These are phyloP conservation scores for Talaromyces stipitatus DNA, from an alignment of 495 filamentous ascomycete species.

Conservation along the genomic window DNA sequence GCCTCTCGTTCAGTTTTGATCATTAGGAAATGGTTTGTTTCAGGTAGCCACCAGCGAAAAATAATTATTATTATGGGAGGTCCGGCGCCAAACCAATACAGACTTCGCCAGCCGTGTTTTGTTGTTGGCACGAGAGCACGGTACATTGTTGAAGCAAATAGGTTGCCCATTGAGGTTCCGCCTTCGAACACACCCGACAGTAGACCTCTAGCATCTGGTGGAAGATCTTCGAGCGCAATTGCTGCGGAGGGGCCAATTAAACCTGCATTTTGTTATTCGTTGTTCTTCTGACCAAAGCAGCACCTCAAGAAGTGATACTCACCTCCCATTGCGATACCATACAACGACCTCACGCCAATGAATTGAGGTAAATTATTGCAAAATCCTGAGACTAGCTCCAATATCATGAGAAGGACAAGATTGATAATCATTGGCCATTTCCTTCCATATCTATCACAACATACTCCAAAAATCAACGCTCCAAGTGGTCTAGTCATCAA, in stretches of 20 bases:
- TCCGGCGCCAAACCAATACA: slow-evolving; percentile 72
- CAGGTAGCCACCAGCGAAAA: slow-evolving; percentile 60
- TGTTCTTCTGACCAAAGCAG: background rate
- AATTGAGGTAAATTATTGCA: slow-evolving; percentile 62
- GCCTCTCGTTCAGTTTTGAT: slow-evolving; percentile 26
- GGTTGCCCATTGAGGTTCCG: slow-evolving; percentile 69
- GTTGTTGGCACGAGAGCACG: slow-evolving; percentile 58
- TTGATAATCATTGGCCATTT: slow-evolving; percentile 76
- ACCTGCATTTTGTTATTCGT: slow-evolving; percentile 16
- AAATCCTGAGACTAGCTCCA: slow-evolving; percentile 68
- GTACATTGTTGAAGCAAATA: slow-evolving; percentile 63
- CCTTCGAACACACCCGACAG: slow-evolving; percentile 68
- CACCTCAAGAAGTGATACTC: background rate
- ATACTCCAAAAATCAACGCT: slow-evolving; percentile 59
- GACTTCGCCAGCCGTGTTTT: slow-evolving; percentile 54
- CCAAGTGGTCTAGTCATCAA: slow-evolving; percentile 70
- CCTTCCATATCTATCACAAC: slow-evolving; percentile 65
- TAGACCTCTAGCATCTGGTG: slow-evolving; percentile 56
- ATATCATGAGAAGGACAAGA: slow-evolving; percentile 60
- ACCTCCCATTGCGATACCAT: slow-evolving; percentile 70
- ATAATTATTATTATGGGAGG: slow-evolving; percentile 65
- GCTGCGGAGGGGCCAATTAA: slow-evolving; percentile 74
- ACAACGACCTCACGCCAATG: slow-evolving; percentile 61
- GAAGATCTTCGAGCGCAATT: slow-evolving; percentile 70
- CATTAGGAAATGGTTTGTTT: slow-evolving; percentile 45